Conservation (phyloP, 306 rosid species). For the Luffa acutangula region DNA sequence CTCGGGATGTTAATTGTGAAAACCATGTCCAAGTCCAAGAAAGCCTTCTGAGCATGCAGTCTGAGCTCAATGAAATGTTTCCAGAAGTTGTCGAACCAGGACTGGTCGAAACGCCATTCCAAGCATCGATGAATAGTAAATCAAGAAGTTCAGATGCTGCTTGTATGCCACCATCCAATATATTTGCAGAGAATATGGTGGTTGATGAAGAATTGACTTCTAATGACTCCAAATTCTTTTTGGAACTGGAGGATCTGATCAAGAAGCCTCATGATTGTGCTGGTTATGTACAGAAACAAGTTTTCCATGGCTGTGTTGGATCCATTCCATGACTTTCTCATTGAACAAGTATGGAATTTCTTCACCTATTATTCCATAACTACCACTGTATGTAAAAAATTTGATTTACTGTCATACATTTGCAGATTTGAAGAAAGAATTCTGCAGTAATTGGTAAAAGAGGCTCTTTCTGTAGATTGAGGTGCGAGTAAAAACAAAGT, state of each 20-base stretch:
- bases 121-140: slow-evolving; percentile 19
- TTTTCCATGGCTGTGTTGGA: slow-evolving; percentile 41
- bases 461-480: neutral
- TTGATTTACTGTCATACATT: neutral
- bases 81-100: slow-evolving; percentile 14
- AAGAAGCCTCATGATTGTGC: slow-evolving; percentile 53
- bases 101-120: slow-evolving; percentile 10
- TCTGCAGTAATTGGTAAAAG: neutral
- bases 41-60: slow-evolving; percentile 14
- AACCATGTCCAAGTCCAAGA: neutral
- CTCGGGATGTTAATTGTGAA: neutral
- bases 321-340: slow-evolving; percentile 13
- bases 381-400: neutral
- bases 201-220: slow-evolving; percentile 37
- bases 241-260: slow-evolving; percentile 73
- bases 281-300: slow-evolving; percentile 33
- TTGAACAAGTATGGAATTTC: slow-evolving; percentile 13
- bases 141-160: slow-evolving; percentile 10
- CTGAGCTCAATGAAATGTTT: slow-evolving; percentile 26
- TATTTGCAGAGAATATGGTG: slow-evolving; percentile 23
- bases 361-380: neutral
- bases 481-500: too few relatives aligned
- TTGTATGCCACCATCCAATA: slow-evolving; percentile 29
- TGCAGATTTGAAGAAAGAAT: neutral
- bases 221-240: slow-evolving; percentile 54